Evolutionary conservation across 2,329 filamentous ascomycete genomes (phyloP), one percentile per base, ranked within the genome.

Genomic region (Shiraia sp.): DNA sequence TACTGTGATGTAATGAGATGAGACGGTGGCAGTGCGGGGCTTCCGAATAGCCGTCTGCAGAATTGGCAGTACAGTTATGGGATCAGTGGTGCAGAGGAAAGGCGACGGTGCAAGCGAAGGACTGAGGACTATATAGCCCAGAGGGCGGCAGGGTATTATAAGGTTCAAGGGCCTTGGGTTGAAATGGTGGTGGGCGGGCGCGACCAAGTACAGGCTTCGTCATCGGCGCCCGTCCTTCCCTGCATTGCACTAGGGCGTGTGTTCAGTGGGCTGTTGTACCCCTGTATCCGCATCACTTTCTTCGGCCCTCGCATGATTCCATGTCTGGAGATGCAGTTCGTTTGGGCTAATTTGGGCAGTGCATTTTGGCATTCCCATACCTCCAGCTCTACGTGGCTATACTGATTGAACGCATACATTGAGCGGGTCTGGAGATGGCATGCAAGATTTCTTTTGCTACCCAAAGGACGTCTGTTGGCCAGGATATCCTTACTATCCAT

Each of bases 181-280:
- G 40, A 31, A n/a, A n/a, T n/a, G 51, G 41, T 39, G 41, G 46
- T 47, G 46, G 45, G 51, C 36, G 49, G 46, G 46, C 47, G 52
- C 50, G 32, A 54, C 59, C 59, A 57, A 54, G 34, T 41, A 45
- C 46, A 26, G 42, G 45, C 47, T 59, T 55, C 59, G 61, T 64
- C 61, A 64, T 64, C 45, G 59, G 47, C 47, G 51, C 50, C 40
- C 41, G n/a, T 24, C 27, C 36, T n/a, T n/a, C 27, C 34, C 42
- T 49, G 45, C 40, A 40, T 38, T 14, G 36, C 41, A 45, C 42
- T 39, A 43, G 34, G 25, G 22, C 25, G 31, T 27, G 31, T 39
- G 45, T 40, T 53, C 46, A 47, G 38, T 53, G 55, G 45, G 28
- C 13, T 37, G 40, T n/a, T n/a, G n/a, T n/a, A 14, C 10, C 23